A percentile compares a stretch with the other conserved stretches of the same genome.
phyloP scores from a whole-genome alignment of 1,284 basidiomycete genomes.

The Pseudozyma flocculosa region DNA sequence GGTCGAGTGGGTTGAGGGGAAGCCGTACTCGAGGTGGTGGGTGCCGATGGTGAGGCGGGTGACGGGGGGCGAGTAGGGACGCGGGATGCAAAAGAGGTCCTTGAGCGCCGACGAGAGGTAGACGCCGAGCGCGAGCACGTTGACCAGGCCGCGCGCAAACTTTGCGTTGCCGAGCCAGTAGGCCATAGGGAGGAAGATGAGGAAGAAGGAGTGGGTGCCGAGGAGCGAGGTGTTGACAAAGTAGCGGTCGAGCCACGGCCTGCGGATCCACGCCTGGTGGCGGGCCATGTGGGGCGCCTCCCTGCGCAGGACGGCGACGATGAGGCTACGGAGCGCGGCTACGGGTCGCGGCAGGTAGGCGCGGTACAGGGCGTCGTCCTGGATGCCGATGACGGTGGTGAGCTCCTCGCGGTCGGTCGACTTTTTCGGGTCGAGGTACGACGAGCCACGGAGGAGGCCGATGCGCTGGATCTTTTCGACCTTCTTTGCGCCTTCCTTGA shows the following conservation, averaged over 20 bases:
- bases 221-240: constrained; percentile 88
- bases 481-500: constrained; percentile 5
- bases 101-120: constrained; percentile 82
- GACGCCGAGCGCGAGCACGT: constrained; percentile 77
- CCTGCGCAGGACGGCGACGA: constrained; percentile 24
- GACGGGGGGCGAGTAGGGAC: constrained; percentile 87
- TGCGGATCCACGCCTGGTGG: constrained; percentile 28
- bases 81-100: constrained; percentile 84
- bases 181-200: constrained; percentile 78
- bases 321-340: constrained; percentile 25
- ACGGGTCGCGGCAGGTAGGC: constrained; percentile 35
- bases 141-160: constrained; percentile 63
- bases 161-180: constrained; percentile 82
- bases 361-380: constrained; percentile 41
- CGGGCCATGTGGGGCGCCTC: constrained; percentile 34
- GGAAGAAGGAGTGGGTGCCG: constrained; percentile 85
- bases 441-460: constrained; percentile 31
- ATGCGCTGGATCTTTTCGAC: constrained; percentile 31
- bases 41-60: constrained; percentile 67
- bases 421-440: constrained; percentile 12
- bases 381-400: constrained; percentile 42
- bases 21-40: constrained; percentile 70
- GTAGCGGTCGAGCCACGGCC: constrained; percentile 74
- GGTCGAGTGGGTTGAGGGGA: constrained; percentile 93
- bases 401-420: constrained; percentile 17